phyloP scores from a whole-genome alignment of 2,329 filamentous ascomycete species.

The Trichophyton schoenleinii region DNA sequence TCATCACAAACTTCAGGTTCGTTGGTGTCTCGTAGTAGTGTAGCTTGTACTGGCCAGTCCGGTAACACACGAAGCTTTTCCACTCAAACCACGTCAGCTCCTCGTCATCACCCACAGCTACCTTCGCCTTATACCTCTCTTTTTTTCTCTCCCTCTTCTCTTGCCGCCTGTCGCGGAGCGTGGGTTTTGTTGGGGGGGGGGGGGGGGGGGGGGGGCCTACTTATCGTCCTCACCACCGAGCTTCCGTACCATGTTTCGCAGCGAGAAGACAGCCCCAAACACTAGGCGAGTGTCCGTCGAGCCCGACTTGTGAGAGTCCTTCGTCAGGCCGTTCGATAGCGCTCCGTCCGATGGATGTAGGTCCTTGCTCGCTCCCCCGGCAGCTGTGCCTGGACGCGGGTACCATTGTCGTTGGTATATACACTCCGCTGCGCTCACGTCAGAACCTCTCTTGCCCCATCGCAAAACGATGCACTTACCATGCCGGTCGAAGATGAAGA shows the following conservation, averaged over 20 bases:
- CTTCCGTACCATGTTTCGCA: conserved; percentile 94
- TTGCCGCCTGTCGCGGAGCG: background rate
- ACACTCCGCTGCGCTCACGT: conserved; percentile 63
- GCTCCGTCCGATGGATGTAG: conserved; percentile 24
- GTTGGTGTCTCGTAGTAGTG: conserved; percentile 98
- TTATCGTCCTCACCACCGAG: conserved; percentile 82
- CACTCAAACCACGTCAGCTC: background rate
- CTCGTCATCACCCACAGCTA: background rate
- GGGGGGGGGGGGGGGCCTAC: conserved; percentile 23
- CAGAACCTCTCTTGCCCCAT: background rate
- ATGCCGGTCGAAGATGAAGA: conserved; percentile 98
- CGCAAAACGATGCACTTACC: conserved; percentile 42
- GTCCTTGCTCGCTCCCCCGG: conserved; percentile 23
- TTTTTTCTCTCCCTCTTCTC: background rate
- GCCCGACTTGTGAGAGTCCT: conserved; percentile 26
- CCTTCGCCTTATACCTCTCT: background rate
- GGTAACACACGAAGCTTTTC: conserved; percentile 74
- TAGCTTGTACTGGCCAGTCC: conserved; percentile 90
- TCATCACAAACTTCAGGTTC: conserved; percentile 89
- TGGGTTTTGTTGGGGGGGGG: background rate
- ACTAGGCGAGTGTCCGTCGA: conserved; percentile 89
- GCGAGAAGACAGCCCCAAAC: conserved; percentile 90
- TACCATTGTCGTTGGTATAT: conserved; percentile 89
- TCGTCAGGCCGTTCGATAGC: conserved; percentile 30
- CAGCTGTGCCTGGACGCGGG: conserved; percentile 36